phyloP scores from a whole-genome alignment of 2,329 filamentous ascomycete species.

The Penicillium thymicola region DNA sequence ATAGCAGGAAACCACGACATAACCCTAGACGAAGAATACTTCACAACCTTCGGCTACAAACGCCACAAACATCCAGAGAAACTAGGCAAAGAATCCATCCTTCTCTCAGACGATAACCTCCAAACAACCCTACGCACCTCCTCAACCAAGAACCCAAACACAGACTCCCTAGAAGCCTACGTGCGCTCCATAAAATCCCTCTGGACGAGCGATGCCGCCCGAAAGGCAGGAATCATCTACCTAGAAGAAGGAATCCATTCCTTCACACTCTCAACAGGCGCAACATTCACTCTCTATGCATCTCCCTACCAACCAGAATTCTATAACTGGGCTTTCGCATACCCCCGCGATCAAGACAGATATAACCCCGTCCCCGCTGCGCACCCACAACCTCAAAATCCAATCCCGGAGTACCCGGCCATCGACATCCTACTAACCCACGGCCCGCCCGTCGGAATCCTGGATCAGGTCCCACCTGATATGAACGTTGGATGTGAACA shows the following conservation, averaged over 20 bases:
- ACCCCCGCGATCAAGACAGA: constrained; percentile 49
- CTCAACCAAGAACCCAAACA: neutral
- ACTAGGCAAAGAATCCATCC: constrained; percentile 22
- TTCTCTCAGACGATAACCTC: constrained; percentile 15
- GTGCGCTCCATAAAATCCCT: constrained; percentile 40
- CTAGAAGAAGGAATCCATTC: constrained; percentile 53
- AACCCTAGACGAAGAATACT: constrained; percentile 53
- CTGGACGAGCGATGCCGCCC: constrained; percentile 47
- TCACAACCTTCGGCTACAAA: constrained; percentile 29
- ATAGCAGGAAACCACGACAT: constrained; percentile 64
- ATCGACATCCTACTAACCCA: constrained; percentile 61
- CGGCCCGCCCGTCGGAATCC: constrained; percentile 52
- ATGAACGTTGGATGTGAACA: constrained; percentile 54
- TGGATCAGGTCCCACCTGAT: constrained; percentile 44
- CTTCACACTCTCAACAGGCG: constrained; percentile 49
- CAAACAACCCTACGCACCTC: constrained; percentile 15
- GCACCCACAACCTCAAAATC: constrained; percentile 30
- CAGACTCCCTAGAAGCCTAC: constrained; percentile 13
- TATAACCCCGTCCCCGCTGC: constrained; percentile 44
- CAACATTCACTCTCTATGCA: constrained; percentile 52
- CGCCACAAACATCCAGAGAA: constrained; percentile 26
- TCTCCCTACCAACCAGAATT: constrained; percentile 55
- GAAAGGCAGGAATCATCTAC: constrained; percentile 49
- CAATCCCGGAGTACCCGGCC: constrained; percentile 44
- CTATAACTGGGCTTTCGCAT: constrained; percentile 55